Conservation (phyloP, 176 grass and related monocot species). For the Aegilops tauschii region DNA sequence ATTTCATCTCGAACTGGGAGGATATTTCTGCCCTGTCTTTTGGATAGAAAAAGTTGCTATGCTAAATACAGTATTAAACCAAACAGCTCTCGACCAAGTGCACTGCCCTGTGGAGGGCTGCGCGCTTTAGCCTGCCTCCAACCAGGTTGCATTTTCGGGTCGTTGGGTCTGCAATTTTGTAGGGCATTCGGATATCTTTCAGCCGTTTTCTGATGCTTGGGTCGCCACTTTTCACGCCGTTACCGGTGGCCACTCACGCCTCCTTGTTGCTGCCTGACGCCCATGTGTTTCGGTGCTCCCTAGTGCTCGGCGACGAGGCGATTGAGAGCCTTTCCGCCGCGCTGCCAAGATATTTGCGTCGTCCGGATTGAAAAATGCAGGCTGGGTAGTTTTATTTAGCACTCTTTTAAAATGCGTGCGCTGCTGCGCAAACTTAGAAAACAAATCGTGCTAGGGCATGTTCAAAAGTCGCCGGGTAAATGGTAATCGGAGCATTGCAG, state of each 20-base stretch:
- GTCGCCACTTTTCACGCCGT: neutral
- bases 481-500: too few species aligned
- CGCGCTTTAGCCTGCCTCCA: neutral
- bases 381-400: neutral
- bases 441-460: too few species aligned
- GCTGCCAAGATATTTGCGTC: neutral
- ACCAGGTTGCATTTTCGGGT: neutral
- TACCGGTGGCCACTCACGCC: neutral
- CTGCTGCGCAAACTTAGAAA: too few species aligned
- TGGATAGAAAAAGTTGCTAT: neutral
- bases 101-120: neutral
- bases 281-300: neutral
- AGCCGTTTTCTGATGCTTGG: neutral
- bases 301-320: neutral
- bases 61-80: too few species aligned
- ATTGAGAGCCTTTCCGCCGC: neutral
- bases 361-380: neutral
- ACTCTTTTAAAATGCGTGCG: neutral
- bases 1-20: neutral
- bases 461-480: too few species aligned
- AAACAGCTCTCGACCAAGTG: neutral
- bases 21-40: neutral
- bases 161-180: neutral
- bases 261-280: neutral
- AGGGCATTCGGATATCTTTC: neutral